Evolutionary conservation across 345 rosid genomes (phyloP), one percentile per base, ranked within the genome.

Genomic region (Eucalyptus cladocalyx): DNA sequence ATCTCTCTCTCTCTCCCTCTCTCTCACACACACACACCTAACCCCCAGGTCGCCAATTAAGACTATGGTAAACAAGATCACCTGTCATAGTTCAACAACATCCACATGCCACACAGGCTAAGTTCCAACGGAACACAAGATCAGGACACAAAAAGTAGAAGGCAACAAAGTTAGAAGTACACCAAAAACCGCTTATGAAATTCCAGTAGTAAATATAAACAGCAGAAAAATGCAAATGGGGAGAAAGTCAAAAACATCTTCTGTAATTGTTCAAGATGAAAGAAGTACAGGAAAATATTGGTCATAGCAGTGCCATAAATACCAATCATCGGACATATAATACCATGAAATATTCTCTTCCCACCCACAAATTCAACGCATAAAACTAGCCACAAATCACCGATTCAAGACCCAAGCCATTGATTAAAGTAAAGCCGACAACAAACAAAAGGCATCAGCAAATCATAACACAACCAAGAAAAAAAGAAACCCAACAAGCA

Each of bases 1-100:
- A 4, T 94, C 88, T 94, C 94, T 91, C 94, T 97, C 93, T 91
- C 53, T 13, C 48, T 53, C 24, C 19, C 60, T 54, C 60, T 54
- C 60, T 53, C 10, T 69, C 11, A 9, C 49, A 47, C 43, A 11
- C 49, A 11, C 49, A 48, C 50, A 48, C 53, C 53, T 50, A 50
- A 5, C 53, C 60, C 26, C 28, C 60, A 54, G 28, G 26, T 54
- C 60, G 4, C 60, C 87, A 9, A 56, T 62, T 62, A 14, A 62
- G 76, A n/a, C 11, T 7, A 12, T 14, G 18, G 34, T 30, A 62
- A 14, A 62, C 18, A 3, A 62, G 17, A 62, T 62, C 34, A 7
- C 34, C 34, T 14, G 18, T 62, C 69, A 62, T 1, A 60, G 32
- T 60, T 60, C 32, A 60, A 62, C 34, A 14, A 62, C 69, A 30